Evolutionary conservation across 768 basidiomycete genomes (phyloP), one percentile per base, ranked within the genome.

Genomic region (Suillus plorans): DNA sequence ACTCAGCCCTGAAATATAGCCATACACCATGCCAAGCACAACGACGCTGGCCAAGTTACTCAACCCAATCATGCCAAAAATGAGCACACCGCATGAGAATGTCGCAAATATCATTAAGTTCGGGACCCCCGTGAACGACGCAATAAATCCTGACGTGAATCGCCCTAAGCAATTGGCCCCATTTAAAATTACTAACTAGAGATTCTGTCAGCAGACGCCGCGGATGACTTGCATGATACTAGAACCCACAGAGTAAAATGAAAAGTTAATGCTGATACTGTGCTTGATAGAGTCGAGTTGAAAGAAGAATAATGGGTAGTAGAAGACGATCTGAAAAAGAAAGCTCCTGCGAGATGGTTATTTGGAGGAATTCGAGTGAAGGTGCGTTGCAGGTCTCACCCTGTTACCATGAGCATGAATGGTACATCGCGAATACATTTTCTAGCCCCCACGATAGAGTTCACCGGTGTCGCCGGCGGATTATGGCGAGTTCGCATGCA

Each of bases 221-320:
- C 8, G 45, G 42, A 16, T 44, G 28, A 44, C 63, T 72, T 49
- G 47, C 47, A 13, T 22, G 14, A 13, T 25, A 22, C 22, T 49
- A 12, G 6, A 22, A 52, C 14, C 47, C 61, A 86, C 87, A 31
- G 80, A 80, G 68, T 87, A 87, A 66, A 87, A 88, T 0, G 87
- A 80, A 89, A 74, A 25, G n/a, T 72, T 74, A 1, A 75, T 62
- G 41, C 74, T 71, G 31, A 86, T 74, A 2, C 82, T 83, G 53
- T 84, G 84, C 62, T 76, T 77, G 14, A 85, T 78, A 2, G 86
- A 78, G 55, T 85, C 81, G 6, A 87, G 69, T 68, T 89, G 88
- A 22, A 89, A 75, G 70, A 85, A 88, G 71, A 85, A 88, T 47
- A 83, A 78, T 0, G 86, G 84, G 58, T 82, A 84, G 65, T 80